These are phyloP conservation scores for Suillus bovinus DNA, from an alignment of 768 basidiomycete genomes.

Conservation along the genomic window DNA sequence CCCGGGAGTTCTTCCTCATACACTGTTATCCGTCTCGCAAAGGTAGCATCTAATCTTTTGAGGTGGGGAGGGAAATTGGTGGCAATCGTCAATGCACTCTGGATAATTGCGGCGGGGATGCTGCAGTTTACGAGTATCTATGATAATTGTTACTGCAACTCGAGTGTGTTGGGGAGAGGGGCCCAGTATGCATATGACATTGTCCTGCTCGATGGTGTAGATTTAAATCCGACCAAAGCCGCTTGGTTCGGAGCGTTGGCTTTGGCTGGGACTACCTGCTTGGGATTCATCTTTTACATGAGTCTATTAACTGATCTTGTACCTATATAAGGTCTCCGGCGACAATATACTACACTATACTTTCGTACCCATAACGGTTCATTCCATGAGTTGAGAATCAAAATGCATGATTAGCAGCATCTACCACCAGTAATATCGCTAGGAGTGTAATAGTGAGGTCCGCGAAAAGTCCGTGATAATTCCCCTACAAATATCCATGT, in stretches of 20 bases:
- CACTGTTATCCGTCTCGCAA: conserved; percentile 3
- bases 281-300: conserved; percentile 1
- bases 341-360: not conserved
- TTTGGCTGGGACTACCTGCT: conserved; percentile 16
- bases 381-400: not conserved
- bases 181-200: conserved; percentile 30
- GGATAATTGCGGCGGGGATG: conserved; percentile 22
- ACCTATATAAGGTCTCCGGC: not conserved
- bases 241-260: conserved; percentile 42
- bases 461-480: not conserved
- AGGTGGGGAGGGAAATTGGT: conserved; percentile 21
- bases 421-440: not conserved
- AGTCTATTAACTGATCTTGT: conserved; percentile 2
- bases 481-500: not conserved
- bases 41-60: conserved; percentile 9
- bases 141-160: conserved; percentile 27
- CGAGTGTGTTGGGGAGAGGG: conserved; percentile 19
- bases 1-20: not conserved
- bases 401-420: not conserved
- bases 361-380: not conserved
- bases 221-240: conserved; percentile 25
- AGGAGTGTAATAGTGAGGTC: not conserved
- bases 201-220: conserved; percentile 17
- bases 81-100: conserved; percentile 21
- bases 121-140: conserved; percentile 26